Evolutionary conservation across 2,329 filamentous ascomycete species (phyloP).

Genomic region (Xylariaceae sp.): DNA sequence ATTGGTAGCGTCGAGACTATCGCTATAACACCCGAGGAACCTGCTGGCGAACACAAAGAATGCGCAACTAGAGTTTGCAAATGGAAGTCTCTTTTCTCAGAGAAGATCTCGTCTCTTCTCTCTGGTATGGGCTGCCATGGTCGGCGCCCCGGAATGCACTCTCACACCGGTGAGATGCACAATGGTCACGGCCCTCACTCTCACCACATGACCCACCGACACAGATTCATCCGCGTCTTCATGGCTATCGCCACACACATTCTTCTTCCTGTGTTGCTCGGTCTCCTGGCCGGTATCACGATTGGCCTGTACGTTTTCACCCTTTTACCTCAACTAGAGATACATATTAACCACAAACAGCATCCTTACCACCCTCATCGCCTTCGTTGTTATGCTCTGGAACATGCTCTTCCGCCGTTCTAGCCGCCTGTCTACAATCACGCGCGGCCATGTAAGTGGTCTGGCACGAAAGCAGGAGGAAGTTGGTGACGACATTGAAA

Average conservation of each 20-base stretch:
- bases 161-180: slow-evolving; percentile 17
- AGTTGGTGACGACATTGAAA: slow-evolving; percentile 42
- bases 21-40: slow-evolving; percentile 23
- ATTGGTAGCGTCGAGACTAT: slow-evolving; percentile 45
- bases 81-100: slow-evolving; percentile 47
- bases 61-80: slow-evolving; percentile 47
- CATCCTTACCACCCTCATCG: slow-evolving; percentile 56
- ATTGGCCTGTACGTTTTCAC: slow-evolving; percentile 53
- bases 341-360: slow-evolving; percentile 34
- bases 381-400: slow-evolving; percentile 45
- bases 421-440: slow-evolving; percentile 31
- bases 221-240: slow-evolving; percentile 44
- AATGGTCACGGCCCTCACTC: not conserved
- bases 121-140: slow-evolving; percentile 34
- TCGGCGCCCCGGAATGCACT: not conserved
- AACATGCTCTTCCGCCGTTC: slow-evolving; percentile 48
- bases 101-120: slow-evolving; percentile 37
- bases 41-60: slow-evolving; percentile 30
- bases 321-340: not conserved
- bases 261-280: slow-evolving; percentile 62
- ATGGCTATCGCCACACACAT: slow-evolving; percentile 57
- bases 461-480: slow-evolving; percentile 35
- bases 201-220: slow-evolving; percentile 23
- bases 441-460: slow-evolving; percentile 33
- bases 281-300: slow-evolving; percentile 61